Percentiles rank a stretch among this genome's conserved stretches.
phyloP scores from a whole-genome alignment of 73 alveolate species.

The Stentor roeselii region DNA sequence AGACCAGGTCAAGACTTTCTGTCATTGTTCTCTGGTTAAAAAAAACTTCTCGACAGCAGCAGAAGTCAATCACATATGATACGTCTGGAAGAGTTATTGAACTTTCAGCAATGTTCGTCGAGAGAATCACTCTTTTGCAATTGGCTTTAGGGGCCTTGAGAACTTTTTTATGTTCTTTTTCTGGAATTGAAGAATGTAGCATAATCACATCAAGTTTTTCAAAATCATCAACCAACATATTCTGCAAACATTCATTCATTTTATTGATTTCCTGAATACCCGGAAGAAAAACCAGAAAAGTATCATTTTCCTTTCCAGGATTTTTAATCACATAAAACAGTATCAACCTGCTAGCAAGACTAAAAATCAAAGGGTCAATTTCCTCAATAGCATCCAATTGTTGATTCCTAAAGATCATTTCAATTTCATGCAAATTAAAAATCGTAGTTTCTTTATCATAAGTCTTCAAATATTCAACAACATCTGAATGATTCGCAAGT shows the following conservation, averaged over 20 bases:
- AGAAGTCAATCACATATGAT: constrained; percentile 87
- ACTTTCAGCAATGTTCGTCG: constrained; percentile 57
- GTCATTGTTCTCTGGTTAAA: constrained; percentile 84
- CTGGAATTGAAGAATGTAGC: constrained; percentile 24
- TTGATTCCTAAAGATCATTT: too few relatives aligned
- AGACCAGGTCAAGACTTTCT: constrained; percentile 73
- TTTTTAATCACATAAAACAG: neutral
- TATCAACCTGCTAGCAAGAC: neutral
- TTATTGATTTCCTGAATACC: constrained; percentile 72
- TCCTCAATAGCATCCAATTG: neutral
- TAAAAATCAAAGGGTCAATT: neutral
- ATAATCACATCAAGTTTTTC: neutral
- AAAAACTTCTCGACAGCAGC: constrained; percentile 84
- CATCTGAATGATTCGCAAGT: neutral
- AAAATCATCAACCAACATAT: neutral
- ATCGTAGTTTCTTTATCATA: neutral
- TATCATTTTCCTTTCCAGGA: constrained; percentile 32
- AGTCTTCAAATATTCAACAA: neutral
- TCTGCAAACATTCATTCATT: neutral
- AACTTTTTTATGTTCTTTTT: constrained; percentile 8
- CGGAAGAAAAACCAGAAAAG: constrained; percentile 78
- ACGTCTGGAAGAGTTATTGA: constrained; percentile 81
- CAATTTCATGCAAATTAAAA: neutral
- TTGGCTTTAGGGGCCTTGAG: constrained; percentile 17
- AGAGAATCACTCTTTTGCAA: constrained; percentile 62